phyloP scores from a whole-genome alignment of 805 yeast genomes.

The Candida rishiriensis region DNA sequence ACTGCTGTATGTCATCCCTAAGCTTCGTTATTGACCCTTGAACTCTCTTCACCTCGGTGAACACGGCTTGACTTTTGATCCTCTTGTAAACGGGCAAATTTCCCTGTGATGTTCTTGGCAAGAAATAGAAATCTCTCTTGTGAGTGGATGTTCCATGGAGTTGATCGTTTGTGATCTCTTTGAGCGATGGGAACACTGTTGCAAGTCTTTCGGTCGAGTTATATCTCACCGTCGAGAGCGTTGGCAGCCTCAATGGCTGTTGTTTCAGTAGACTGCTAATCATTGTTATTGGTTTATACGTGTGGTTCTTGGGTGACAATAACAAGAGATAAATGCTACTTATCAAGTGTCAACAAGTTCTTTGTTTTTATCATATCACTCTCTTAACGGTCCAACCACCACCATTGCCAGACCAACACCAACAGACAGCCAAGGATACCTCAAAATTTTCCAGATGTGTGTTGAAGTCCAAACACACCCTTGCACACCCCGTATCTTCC shows the following conservation, averaged over 20 bases:
- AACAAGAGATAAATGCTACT: too few relatives aligned
- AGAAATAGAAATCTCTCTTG: slow-evolving; percentile 31
- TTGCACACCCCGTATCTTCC: too few relatives aligned
- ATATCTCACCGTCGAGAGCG: slow-evolving; percentile 7
- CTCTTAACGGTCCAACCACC: too few relatives aligned
- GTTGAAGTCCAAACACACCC: too few relatives aligned
- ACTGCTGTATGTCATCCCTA: slow-evolving; percentile 56
- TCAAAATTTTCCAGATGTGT: too few relatives aligned
- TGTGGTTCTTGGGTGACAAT: too few relatives aligned
- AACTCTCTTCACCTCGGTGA: slow-evolving; percentile 70
- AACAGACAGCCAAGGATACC: too few relatives aligned
- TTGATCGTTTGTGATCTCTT: slow-evolving; percentile 22
- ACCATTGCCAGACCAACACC: too few relatives aligned
- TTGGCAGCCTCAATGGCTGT: slow-evolving; percentile 12
- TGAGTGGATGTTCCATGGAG: slow-evolving; percentile 29
- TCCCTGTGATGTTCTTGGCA: slow-evolving; percentile 53
- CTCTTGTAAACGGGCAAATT: slow-evolving; percentile 81
- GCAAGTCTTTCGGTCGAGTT: slow-evolving; percentile 11
- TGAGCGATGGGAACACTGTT: slow-evolving; percentile 24
- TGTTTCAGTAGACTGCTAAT: slow-evolving; percentile 1
- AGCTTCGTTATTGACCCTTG: slow-evolving; percentile 64
- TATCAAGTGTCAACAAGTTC: too few relatives aligned
- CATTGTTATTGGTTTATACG: not conserved
- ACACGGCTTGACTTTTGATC: slow-evolving; percentile 52
- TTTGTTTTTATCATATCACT: too few relatives aligned